A percentile compares a stretch with the other conserved stretches of the same genome.
Conservation (phyloP, 164 flowering plant genomes). For the Umbellularia californica region DNA sequence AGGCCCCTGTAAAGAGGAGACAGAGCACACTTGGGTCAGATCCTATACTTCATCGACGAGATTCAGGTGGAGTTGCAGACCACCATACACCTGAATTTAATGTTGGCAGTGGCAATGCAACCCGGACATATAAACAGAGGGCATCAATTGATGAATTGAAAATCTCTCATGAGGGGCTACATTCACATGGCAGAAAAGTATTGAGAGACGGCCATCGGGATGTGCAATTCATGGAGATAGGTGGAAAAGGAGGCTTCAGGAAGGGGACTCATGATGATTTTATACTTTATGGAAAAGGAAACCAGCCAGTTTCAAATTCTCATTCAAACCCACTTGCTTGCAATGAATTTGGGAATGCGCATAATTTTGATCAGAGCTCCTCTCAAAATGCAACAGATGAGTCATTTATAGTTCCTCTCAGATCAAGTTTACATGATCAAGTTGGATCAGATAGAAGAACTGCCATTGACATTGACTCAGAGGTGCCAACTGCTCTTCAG, state of each 20-base stretch:
- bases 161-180: slow-evolving; percentile 28
- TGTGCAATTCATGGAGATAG: slow-evolving; percentile 37
- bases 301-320: slow-evolving; percentile 22
- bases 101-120: slow-evolving; percentile 30
- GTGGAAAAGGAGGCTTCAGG: slow-evolving; percentile 39
- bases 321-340: slow-evolving; percentile 44
- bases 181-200: slow-evolving; percentile 20
- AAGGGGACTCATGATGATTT: slow-evolving; percentile 51
- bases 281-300: slow-evolving; percentile 39
- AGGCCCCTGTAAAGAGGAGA: slow-evolving; percentile 35
- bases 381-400: slow-evolving; percentile 53
- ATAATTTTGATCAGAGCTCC: slow-evolving; percentile 27
- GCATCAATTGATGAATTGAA: slow-evolving; percentile 41
- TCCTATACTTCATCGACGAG: slow-evolving; percentile 35
- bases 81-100: slow-evolving; percentile 29
- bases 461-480: slow-evolving; percentile 58
- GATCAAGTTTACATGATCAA: slow-evolving; percentile 43
- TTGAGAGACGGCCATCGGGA: slow-evolving; percentile 26
- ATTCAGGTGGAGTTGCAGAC: slow-evolving; percentile 23
- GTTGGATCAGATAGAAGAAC: slow-evolving; percentile 40
- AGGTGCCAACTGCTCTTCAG: slow-evolving; percentile 43
- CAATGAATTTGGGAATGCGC: slow-evolving; percentile 33
- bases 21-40: slow-evolving; percentile 36
- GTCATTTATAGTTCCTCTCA: slow-evolving; percentile 64
- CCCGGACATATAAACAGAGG: slow-evolving; percentile 20